Base-by-base conservation (phyloP, 352 stramenopile species). In the Aphanomyces astaci region DNA sequence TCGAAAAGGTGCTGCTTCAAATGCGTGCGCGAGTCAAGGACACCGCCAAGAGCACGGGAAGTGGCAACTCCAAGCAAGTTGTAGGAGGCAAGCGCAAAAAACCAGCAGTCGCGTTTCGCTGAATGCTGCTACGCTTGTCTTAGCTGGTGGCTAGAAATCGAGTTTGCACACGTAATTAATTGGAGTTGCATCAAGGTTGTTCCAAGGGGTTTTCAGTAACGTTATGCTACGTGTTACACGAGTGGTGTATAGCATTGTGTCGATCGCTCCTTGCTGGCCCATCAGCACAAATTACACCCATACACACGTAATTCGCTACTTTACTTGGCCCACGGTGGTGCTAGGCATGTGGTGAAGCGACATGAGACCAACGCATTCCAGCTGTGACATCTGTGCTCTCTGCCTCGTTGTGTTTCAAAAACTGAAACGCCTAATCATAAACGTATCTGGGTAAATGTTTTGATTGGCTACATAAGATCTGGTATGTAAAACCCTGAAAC, bases 1-100 rank as follows among this genome's bases (percentile, higher is more conserved):
- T 65, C 40, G 56, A 65, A 27, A 65, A 65, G 36, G 40, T 53
- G 25, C 15, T 65, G n/a, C 22, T 54, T 4, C 11, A 31, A 13
- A 46, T 53, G 36, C 56, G 56, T 10, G 36, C 46, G 24, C 36
- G 39, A 17, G 54, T 63, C 27, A 59, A 59, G n/a, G 51, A 59
- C 10, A 19, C 25, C 33, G 4, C 33, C 24, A 36, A 65, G 31
- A 59, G 51, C 51, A 15, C 36, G 7, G 36, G 36, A 43, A 15
- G 36, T 43, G 36, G 36, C 36, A 43, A 43, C 7, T 7, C 36
- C 36, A 43, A 43, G 36, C 36, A 13, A n/a, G 40, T 27, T 13
- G 15, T 22, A 54, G 15, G 7, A 15, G 15, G 15, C 15, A 15
- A 7, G 7, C 36, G 36, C 36, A 43, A 43, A 43, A 43, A 43